Base-by-base conservation (phyloP, 163 green algal species). In the Coccomyxa subellipsoidea region DNA sequence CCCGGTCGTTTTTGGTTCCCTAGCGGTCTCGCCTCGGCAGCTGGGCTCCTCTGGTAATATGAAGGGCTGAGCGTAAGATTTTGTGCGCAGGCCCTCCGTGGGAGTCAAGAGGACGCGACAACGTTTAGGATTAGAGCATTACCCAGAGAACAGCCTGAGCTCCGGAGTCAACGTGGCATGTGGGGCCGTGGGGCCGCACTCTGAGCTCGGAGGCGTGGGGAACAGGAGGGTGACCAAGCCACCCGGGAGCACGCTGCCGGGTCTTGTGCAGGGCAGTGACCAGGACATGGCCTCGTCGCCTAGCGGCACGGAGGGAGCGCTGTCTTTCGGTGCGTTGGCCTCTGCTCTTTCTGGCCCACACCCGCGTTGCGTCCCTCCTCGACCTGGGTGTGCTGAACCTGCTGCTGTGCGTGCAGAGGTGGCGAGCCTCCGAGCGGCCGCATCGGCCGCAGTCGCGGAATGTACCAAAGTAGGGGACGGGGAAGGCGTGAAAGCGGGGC, bases 371-470 rank as follows among this genome's bases (percentile, higher is more conserved):
- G n/a, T 18, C n/a, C 66, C 66, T 32, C 27, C 21, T 23, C 5
- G 3, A 73, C 31, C 1, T 59, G 47, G 23, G 47, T 59, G 47
- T 59, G 10, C 66, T 73, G 66, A 73, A 12, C 66, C 27, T 18
- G 1, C 23, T 18, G 21, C 15, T 12, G 47, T 59, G 47, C n/a
- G 10, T 70, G 80, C 71, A 84, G 80, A 84, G 23, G 40, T 84
- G 23, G 59, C 47, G 25, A 69, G 70, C 36, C 72, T 84, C 25
- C 38, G 80, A 47, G 80, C 80, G 36, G 80, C 80, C 47, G 80
- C 80, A 54, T 75, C 80, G 25, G 80, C 80, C 9, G 80, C 80
- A 35, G 80, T 84, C n/a, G 80, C 80, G 29, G 80, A 84, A 31
- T 84, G 80, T 36, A 84, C 80, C 47, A 76, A 72, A 32, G 66